Base-by-base conservation (phyloP, 2,329 filamentous ascomycete species). In the Trichothecium roseum region DNA sequence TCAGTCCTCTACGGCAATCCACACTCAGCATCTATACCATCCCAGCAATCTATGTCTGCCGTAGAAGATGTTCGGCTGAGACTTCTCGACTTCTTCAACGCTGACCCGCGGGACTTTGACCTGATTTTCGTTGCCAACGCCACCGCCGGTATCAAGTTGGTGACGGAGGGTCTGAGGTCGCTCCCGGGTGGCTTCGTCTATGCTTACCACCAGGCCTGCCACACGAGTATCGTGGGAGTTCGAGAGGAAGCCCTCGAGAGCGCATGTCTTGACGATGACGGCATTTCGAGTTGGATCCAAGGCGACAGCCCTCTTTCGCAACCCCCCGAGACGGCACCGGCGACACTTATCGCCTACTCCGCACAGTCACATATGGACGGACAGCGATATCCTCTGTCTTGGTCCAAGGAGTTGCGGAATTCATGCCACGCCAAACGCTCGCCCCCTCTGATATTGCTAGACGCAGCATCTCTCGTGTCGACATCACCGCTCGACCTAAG, bases 351-450 rank as follows among this genome's bases (percentile, higher is more conserved):
- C 54, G 83, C 85, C 18, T 95, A 86, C 53, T 83, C 89, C 7
- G 88, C 81, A 2, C 89, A 96, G 53, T 95, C 88, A 22, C 94
- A 95, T 51, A 83, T 95, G 81, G 82, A 89, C 44, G 89, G 89
- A 3, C 72, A 70, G 16, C 75, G 84, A 36, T 68, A 85, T 40
- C 84, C 87, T 7, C 53, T 86, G 13, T 57, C 64, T 4, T 95
- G 87, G 88, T 67, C 71, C 31, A 51, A 56, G 32, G 48, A 59
- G 17, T 49, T 78, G 34, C 66, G 68, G 28, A 39, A 42, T 9
- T 33, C 34, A 18, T 42, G 50, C 9, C 27, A 45, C n/a, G 36
- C 36, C 9, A 30, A 35, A 2, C 44, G 28, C 1, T 16, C 41
- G 35, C 51, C 48, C 36, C 57, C 68, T 2, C 87, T 81, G 49